A percentile compares a stretch with the other conserved stretches of the same genome.
Evolutionary conservation across 129 eudicot genomes (phyloP).

Genomic region (Arctium minus): DNA sequence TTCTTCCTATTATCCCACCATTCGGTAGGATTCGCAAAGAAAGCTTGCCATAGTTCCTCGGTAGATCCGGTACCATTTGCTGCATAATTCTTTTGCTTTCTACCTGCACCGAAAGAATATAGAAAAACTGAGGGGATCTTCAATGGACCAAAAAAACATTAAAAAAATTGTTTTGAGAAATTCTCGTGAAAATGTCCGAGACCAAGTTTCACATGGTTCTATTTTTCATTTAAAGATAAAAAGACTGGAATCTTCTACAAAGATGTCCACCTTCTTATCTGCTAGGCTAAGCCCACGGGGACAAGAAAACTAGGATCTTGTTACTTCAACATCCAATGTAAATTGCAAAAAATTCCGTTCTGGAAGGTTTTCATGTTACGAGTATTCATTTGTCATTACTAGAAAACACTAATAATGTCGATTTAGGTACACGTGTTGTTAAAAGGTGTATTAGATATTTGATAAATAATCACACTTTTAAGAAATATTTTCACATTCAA

Average conservation of each 20-base stretch:
- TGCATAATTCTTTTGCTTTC: slow-evolving; percentile 37
- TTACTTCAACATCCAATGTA: background rate
- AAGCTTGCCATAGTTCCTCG: slow-evolving; percentile 98
- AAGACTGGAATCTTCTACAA: background rate
- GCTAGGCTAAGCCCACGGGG: too few relatives aligned
- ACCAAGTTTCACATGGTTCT: background rate
- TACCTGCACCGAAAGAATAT: slow-evolving; percentile 39
- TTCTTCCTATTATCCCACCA: slow-evolving; percentile 98
- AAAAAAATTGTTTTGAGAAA: background rate
- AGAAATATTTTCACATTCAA: background rate
- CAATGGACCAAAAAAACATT: background rate
- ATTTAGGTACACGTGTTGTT: background rate
- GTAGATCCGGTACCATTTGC: slow-evolving; percentile 50
- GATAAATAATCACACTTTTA: background rate
- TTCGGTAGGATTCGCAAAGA: slow-evolving; percentile 85
- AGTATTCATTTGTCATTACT: background rate
- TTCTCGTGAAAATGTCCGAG: background rate
- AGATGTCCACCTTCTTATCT: too few relatives aligned
- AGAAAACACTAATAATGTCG: background rate
- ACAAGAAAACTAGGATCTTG: too few relatives aligned
- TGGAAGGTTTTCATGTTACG: background rate
- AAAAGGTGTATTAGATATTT: background rate
- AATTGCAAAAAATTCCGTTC: background rate
- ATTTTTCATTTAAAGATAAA: background rate
- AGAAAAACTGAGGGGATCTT: background rate